Base-by-base conservation (phyloP, 345 rosid species). In the Durio zibethinus region DNA sequence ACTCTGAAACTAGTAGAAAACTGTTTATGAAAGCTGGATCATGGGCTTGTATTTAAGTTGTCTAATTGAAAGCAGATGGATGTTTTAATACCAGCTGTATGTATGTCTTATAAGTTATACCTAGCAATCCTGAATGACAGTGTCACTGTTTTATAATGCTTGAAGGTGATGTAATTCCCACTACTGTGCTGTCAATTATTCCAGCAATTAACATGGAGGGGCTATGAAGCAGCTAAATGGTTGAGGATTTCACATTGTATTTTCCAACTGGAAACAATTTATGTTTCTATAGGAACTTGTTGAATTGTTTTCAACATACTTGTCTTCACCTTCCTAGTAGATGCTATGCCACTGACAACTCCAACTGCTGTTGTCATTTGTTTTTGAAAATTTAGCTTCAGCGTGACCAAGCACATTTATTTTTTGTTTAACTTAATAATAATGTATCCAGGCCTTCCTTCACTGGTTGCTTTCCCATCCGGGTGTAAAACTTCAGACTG, bases 361-460 rank as follows among this genome's bases (percentile, higher is more conserved):
- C 8, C 10, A 21, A 53, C 23, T 43, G 43, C 23, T 75, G 42
- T 61, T 60, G 3, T 61, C 66, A 0, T 57, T 9, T 56, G 5
- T 9, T 23, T n/a, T 38, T 6, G 73, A 47, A 68, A 45, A 20
- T 69, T 59, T 25, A 16, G 20, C 40, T 59, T 75, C 38, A 61
- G 53, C 23, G 0, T 47, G 16, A 25, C 52, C 21, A 23, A 43
- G 43, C 42, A 43, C 35, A 42, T 45, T 73, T 56, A 15, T 29
- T 63, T 76, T 81, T 63, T 40, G 78, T 80, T 81, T 70, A 78
- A 89, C 79, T 70, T 73, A 67, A 40, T 67, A 15, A 69, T 40
- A 66, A 76, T 81, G 48, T 67, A 76, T 79, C 67, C 89, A 93
- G 97, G 98, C 80, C 82, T 95, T 81, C 98, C 99, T 81, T 90